These are phyloP conservation scores for Psidium guajava DNA, from an alignment of 345 rosid species.

Conservation along the genomic window DNA sequence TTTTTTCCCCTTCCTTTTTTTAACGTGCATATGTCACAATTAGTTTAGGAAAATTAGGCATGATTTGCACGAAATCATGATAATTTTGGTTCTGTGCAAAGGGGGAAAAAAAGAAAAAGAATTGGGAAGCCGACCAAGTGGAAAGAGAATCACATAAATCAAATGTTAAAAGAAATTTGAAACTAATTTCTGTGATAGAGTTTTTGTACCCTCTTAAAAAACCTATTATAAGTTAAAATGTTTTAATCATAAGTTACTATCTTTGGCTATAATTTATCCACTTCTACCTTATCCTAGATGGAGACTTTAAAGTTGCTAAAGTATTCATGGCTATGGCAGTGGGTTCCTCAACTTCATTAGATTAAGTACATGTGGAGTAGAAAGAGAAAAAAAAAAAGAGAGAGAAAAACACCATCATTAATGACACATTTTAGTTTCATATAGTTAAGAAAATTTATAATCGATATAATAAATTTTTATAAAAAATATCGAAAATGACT, in stretches of 20 bases:
- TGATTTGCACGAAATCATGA: neutral
- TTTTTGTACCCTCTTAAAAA: neutral
- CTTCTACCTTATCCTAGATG: neutral
- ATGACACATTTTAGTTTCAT: neutral
- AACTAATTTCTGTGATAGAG: accelerated
- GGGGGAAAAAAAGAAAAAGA: neutral
- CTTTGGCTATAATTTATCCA: neutral
- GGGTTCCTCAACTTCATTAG: neutral
- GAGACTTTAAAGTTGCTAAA: neutral
- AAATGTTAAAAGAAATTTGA: neutral
- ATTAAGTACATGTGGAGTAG: neutral
- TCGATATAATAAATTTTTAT: too few species aligned
- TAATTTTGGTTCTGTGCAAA: neutral
- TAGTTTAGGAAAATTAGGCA: neutral
- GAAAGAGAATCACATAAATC: neutral
- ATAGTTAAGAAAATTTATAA: too few species aligned
- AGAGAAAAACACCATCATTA: neutral
- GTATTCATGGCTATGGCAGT: neutral
- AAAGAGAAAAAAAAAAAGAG: neutral
- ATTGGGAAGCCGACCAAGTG: neutral
- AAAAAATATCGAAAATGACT: neutral
- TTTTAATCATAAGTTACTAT: neutral
- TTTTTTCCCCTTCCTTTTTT: neutral
- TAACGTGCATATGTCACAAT: neutral
- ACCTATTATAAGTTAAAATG: neutral